Evolutionary conservation across 768 basidiomycete genomes (phyloP).

Genomic region (Podaxis sp.): DNA sequence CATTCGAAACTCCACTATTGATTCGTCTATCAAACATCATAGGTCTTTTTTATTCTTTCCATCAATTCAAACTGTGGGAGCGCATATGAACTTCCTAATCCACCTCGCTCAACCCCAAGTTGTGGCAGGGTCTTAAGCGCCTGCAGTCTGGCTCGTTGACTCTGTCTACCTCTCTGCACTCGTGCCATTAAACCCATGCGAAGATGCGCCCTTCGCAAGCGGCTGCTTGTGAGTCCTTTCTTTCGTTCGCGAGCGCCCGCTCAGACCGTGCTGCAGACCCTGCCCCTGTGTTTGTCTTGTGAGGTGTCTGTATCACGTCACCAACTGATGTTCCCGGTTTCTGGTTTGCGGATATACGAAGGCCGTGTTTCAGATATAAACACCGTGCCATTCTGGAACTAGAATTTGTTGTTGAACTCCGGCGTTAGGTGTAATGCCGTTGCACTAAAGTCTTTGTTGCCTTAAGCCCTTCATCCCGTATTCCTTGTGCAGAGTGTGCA

Average conservation of each 20-base stretch:
- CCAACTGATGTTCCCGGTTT: no score
- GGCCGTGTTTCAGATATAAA: no score
- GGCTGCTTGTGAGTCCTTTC: not conserved
- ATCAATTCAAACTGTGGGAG: not conserved
- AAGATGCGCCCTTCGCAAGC: not conserved
- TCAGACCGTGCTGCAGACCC: no score
- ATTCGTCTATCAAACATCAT: no score
- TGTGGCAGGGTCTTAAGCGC: not conserved
- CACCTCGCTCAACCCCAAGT: not conserved
- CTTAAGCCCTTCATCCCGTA: not conserved
- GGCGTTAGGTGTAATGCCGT: not conserved
- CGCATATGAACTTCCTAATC: not conserved
- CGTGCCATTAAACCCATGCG: not conserved
- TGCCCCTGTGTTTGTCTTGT: no score
- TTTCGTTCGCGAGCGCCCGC: no score
- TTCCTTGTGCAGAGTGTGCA: not conserved
- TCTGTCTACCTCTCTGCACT: not conserved
- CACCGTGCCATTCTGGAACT: no score
- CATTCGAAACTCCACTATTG: no score
- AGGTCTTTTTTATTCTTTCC: not conserved
- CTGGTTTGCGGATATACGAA: no score
- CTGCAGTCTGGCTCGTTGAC: not conserved
- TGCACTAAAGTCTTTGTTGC: not conserved
- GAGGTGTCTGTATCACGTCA: no score
- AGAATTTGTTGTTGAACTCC: not conserved